Percentiles rank a stretch among this genome's conserved stretches.
These are phyloP conservation scores for Termitomyces sp. DNA, from an alignment of 768 basidiomycete species.

Conservation along the genomic window DNA sequence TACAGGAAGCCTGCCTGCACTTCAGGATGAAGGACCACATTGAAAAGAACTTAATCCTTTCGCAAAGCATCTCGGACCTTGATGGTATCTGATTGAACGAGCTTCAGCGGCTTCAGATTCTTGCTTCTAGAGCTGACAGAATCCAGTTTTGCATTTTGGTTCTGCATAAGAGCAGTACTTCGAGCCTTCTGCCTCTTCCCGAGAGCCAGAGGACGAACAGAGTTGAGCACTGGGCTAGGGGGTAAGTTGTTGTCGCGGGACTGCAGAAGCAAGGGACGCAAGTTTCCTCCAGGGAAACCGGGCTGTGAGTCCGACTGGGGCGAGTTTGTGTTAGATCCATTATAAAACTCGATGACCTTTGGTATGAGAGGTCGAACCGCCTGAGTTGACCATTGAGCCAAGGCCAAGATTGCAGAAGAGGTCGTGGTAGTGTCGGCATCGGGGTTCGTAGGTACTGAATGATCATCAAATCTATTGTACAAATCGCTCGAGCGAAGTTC, in stretches of 20 bases:
- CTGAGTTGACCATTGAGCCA: slow-evolving; percentile 44
- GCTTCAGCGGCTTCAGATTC: slow-evolving; percentile 54
- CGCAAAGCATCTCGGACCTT: slow-evolving; percentile 55
- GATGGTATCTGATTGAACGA: slow-evolving; percentile 58
- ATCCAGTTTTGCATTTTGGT: slow-evolving; percentile 36
- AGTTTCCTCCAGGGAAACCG: slow-evolving; percentile 38
- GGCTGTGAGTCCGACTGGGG: slow-evolving; percentile 25
- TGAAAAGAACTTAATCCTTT: slow-evolving; percentile 51
- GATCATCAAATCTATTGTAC: slow-evolving; percentile 59
- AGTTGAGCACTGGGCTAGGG: slow-evolving; percentile 14
- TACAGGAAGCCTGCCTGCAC: slow-evolving; percentile 34
- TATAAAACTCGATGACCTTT: slow-evolving; percentile 45
- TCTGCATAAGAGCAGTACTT: slow-evolving; percentile 22
- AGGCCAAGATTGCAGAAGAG: slow-evolving; percentile 31
- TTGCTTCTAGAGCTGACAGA: slow-evolving; percentile 30
- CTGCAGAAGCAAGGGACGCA: slow-evolving; percentile 61
- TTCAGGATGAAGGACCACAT: slow-evolving; percentile 54
- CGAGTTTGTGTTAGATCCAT: slow-evolving; percentile 25
- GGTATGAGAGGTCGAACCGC: slow-evolving; percentile 50
- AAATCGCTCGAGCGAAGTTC: slow-evolving; percentile 55
- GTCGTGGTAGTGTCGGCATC: slow-evolving; percentile 16
- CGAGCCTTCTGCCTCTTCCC: slow-evolving; percentile 48
- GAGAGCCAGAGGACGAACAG: slow-evolving; percentile 51
- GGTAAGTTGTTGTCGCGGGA: slow-evolving; percentile 44
- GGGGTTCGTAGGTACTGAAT: slow-evolving; percentile 20